Base-by-base conservation (phyloP, 169 alveolate genomes). In the Plasmodium falciparum region DNA sequence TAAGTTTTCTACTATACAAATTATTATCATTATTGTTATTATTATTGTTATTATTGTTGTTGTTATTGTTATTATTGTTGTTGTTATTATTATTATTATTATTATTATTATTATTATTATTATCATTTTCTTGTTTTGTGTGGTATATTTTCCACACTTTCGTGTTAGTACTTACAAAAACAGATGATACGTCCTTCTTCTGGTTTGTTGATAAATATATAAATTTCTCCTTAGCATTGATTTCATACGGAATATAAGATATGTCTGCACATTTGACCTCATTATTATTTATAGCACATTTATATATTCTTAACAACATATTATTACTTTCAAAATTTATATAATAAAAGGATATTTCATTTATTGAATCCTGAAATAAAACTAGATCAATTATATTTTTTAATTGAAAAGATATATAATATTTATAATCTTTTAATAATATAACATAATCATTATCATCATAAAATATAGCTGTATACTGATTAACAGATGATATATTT, bases 211-310 rank as follows among this genome's bases (percentile, higher is more conserved):
- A 78, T 17, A 78, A 1, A 29, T 78, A 78, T 6, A 59, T 45
- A 12, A n/a, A 11, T 1, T 52, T 49, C 0, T 65, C 78, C 0
- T 66, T n/a, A 1, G 20, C 1, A 13, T 13, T 15, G 22, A 12
- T 12, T 17, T 78, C 89, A 65, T 78, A 65, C 0, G 89, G 89
- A 47, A 78, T 78, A 43, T 29, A 65, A 9, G 89, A 78, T 17
- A 78, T 66, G n/a, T 50, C 43, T 5, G 9, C 9, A 26, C 89
- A 78, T 0, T 24, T 50, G 7, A 78, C 9, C 3, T 49, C 47
- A 67, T 61, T 39, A 0, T 58, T 7, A 29, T 49, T 50, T 33
- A 50, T 20, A 50, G 4, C 7, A 65, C 89, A 78, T 17, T 76
- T 26, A 43, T 65, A 78, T 9, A 78, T n/a, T 5, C 67, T 47